Evolutionary conservation across 257 asterid species (phyloP).

Genomic region (Fraxinus anomala): DNA sequence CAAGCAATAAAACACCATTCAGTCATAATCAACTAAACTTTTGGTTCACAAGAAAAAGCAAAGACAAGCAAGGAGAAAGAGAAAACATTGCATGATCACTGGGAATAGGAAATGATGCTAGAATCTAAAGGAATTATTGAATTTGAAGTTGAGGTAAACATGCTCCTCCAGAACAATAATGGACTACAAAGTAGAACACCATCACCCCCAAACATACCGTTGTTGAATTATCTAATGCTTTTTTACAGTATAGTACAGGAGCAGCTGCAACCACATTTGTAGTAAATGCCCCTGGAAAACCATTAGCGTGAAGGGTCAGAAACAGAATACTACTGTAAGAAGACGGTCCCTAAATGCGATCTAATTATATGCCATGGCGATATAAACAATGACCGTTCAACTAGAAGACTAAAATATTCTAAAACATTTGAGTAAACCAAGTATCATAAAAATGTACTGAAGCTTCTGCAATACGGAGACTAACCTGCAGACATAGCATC

Average conservation of each 20-base stretch:
- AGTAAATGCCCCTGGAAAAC: slow-evolving; percentile 76
- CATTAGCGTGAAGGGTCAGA: slow-evolving; percentile 14
- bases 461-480: background rate
- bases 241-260: slow-evolving; percentile 85
- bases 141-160: background rate
- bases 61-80: background rate
- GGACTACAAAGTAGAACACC: background rate
- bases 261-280: slow-evolving; percentile 95
- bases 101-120: background rate
- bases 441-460: background rate
- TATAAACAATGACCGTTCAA: background rate
- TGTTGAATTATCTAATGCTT: slow-evolving; percentile 59
- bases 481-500: slow-evolving; percentile 88
- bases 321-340: slow-evolving; percentile 11
- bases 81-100: background rate
- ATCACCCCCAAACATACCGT: slow-evolving; percentile 56
- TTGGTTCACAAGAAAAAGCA: background rate
- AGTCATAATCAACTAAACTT: background rate
- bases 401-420: slow-evolving; percentile 1
- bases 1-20: background rate
- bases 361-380: background rate
- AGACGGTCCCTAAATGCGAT: background rate
- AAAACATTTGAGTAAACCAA: slow-evolving; percentile 7
- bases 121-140: background rate
- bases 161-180: slow-evolving; percentile 5